Evolutionary conservation across 257 asterid genomes (phyloP).

Genomic region (Henckelia pumila): DNA sequence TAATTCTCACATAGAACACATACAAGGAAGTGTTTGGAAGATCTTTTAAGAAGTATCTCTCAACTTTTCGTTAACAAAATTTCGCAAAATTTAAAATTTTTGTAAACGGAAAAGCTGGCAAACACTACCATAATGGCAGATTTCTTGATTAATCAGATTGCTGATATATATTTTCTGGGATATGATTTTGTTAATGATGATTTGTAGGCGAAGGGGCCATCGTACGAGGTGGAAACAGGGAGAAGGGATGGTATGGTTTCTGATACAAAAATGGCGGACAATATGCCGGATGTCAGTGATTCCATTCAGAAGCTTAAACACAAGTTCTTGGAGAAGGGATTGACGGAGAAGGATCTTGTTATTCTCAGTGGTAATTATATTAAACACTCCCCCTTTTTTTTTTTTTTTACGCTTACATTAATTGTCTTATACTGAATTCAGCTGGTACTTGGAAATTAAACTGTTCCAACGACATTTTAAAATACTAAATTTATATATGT

Average conservation of each 20-base stretch:
- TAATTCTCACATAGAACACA: not conserved
- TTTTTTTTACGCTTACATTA: not conserved
- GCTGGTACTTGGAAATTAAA: no score
- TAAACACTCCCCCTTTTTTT: not conserved
- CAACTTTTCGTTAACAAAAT: no score
- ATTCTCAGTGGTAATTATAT: slow-evolving; percentile 32
- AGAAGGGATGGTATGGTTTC: slow-evolving; percentile 50
- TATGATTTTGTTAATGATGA: not conserved
- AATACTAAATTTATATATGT: no score
- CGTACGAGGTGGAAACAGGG: slow-evolving; percentile 45
- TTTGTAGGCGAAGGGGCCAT: slow-evolving; percentile 40
- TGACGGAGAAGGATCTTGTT: slow-evolving; percentile 39
- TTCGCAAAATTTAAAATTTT: no score
- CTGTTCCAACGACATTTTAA: no score
- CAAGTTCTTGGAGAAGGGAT: slow-evolving; percentile 38
- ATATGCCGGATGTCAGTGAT: slow-evolving; percentile 44
- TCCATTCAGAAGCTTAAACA: slow-evolving; percentile 36
- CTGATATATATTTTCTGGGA: not conserved
- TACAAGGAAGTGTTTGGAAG: no score
- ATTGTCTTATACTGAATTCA: no score
- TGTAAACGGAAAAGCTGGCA: no score
- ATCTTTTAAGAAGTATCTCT: no score
- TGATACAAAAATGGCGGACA: slow-evolving; percentile 21
- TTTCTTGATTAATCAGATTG: no score
- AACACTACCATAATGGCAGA: no score